Conservation (phyloP, 2,329 filamentous ascomycete genomes). For the Penicillium concentricum region DNA sequence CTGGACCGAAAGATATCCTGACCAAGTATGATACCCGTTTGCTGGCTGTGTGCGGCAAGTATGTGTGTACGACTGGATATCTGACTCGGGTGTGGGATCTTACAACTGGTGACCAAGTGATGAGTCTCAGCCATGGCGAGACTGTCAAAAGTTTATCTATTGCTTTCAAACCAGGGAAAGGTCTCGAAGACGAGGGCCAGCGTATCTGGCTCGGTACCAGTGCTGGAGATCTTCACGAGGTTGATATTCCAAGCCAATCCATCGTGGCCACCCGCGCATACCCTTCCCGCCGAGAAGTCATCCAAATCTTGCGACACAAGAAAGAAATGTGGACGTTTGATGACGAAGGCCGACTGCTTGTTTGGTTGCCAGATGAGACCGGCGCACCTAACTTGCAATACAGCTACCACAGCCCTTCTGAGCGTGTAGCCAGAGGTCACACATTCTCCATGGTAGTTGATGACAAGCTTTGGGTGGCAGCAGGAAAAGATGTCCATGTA, state of each 20-base stretch:
- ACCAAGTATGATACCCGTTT: slow-evolving; percentile 85
- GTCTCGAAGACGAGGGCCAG: slow-evolving; percentile 76
- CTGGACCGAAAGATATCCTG: slow-evolving; percentile 70
- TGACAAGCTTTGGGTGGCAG: slow-evolving; percentile 81
- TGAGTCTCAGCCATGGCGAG: slow-evolving; percentile 82
- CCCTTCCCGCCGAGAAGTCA: slow-evolving; percentile 75
- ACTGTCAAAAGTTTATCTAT: slow-evolving; percentile 78
- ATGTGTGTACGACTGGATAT: slow-evolving; percentile 81
- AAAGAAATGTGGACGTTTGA: slow-evolving; percentile 94
- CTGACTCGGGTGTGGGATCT: slow-evolving; percentile 88
- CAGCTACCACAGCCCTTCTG: slow-evolving; percentile 66
- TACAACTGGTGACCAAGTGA: slow-evolving; percentile 73
- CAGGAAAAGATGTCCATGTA: slow-evolving; percentile 81
- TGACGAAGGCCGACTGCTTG: slow-evolving; percentile 78
- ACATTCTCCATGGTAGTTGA: slow-evolving; percentile 87
- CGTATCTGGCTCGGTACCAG: slow-evolving; percentile 89
- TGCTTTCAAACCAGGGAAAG: slow-evolving; percentile 77
- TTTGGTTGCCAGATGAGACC: slow-evolving; percentile 78
- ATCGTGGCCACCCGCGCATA: slow-evolving; percentile 69
- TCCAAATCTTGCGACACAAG: slow-evolving; percentile 80
- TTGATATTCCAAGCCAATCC: slow-evolving; percentile 73
- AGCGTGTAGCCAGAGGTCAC: slow-evolving; percentile 75
- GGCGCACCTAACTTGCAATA: slow-evolving; percentile 72
- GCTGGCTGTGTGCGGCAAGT: slow-evolving; percentile 84
- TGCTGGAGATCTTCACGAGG: slow-evolving; percentile 81